Conservation (phyloP, 257 asterid species). For the Ligustrum vulgare region DNA sequence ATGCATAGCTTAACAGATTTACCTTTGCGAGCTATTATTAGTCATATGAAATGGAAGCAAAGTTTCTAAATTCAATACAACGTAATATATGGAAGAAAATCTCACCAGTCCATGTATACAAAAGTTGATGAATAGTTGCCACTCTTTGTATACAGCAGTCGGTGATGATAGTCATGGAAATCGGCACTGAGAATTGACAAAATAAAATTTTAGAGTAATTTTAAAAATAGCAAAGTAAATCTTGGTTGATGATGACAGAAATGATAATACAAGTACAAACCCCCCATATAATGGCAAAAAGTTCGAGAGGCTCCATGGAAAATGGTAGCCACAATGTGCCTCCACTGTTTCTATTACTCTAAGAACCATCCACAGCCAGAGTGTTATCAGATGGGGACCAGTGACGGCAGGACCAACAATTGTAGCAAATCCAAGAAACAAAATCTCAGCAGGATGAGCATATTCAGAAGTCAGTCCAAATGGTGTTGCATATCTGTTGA, state of each 20-base stretch:
- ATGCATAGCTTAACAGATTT: background rate
- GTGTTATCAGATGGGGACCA: slow-evolving; percentile 91
- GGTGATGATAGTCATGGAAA: slow-evolving; percentile 98
- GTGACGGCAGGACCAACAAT: slow-evolving; percentile 96
- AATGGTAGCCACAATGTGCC: slow-evolving; percentile 98
- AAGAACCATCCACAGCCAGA: slow-evolving; percentile 97
- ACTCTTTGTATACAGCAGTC: slow-evolving; percentile 90
- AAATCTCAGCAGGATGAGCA: slow-evolving; percentile 98
- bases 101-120: slow-evolving; percentile 97
- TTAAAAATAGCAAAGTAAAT: slow-evolving; percentile 7
- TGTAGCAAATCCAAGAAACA: slow-evolving; percentile 97
- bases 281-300: slow-evolving; percentile 97
- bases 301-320: slow-evolving; percentile 95
- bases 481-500: slow-evolving; percentile 89
- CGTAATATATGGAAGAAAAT: slow-evolving; percentile 7
- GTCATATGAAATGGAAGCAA: background rate
- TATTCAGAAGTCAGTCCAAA: slow-evolving; percentile 99
- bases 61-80: background rate
- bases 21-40: background rate
- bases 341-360: slow-evolving; percentile 97
- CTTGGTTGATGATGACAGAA: background rate
- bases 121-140: slow-evolving; percentile 97
- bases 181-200: slow-evolving; percentile 68
- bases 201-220: slow-evolving; percentile 25
- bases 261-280: slow-evolving; percentile 40